A percentile compares a stretch with the other conserved stretches of the same genome.
Conservation (phyloP, 129 eudicot genomes). For the Arctium lappa region DNA sequence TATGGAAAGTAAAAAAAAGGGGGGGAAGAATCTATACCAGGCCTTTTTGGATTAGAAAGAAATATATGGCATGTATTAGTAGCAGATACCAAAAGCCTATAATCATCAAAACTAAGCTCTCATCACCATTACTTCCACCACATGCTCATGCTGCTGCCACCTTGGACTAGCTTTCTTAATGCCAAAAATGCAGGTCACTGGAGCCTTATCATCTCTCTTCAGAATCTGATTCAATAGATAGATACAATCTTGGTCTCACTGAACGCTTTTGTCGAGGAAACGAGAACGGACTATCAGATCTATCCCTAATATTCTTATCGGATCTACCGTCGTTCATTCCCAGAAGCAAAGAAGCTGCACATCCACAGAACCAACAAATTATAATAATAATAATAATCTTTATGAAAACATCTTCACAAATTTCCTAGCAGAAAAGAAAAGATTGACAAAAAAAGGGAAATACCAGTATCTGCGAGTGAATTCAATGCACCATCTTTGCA, state of each 20-base stretch:
- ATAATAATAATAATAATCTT: neutral
- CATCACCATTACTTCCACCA: constrained; percentile 10
- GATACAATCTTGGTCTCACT: constrained; percentile 65
- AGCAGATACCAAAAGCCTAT: neutral
- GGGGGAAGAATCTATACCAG: constrained; percentile 34
- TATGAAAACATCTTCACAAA: no score
- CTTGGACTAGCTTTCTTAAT: neutral
- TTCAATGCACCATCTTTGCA: constrained; percentile 45
- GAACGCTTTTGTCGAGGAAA: constrained; percentile 76
- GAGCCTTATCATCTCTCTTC: constrained; percentile 33
- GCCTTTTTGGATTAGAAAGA: constrained; percentile 5
- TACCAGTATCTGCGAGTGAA: constrained; percentile 74
- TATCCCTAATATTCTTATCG: constrained; percentile 57
- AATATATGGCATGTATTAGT: neutral
- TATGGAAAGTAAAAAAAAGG: neutral
- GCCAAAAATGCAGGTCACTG: neutral
- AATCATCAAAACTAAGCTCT: constrained; percentile 25
- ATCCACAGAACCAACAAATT: neutral
- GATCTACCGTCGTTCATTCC: constrained; percentile 61
- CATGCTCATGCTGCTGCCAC: neutral
- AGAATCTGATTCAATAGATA: constrained; percentile 81
- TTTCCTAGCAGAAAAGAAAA: neutral
- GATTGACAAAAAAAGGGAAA: neutral
- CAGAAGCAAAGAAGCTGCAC: constrained; percentile 76
- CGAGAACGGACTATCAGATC: constrained; percentile 69